Evolutionary conservation across 495 filamentous ascomycete species (phyloP).

Genomic region (Hypoxylon subgilvum): DNA sequence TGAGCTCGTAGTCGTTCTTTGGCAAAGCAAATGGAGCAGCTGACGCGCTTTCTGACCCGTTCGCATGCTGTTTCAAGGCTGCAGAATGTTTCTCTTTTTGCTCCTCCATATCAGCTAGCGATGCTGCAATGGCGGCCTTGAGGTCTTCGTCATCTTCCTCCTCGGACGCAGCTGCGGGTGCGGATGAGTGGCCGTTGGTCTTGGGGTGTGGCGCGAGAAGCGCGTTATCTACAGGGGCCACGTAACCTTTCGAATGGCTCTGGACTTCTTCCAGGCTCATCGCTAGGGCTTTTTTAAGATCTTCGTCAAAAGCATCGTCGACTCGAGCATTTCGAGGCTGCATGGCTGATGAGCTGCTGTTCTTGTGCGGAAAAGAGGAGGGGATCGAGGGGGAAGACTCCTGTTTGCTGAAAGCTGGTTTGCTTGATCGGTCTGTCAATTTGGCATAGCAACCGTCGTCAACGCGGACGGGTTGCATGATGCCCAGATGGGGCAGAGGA

Average conservation of each 20-base stretch:
- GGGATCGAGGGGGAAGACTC: slow-evolving; percentile 41
- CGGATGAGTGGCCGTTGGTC: slow-evolving; percentile 48
- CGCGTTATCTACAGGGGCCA: slow-evolving; percentile 48
- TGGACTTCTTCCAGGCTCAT: slow-evolving; percentile 96
- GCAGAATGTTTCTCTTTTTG: slow-evolving; percentile 91
- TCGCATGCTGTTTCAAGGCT: slow-evolving; percentile 74
- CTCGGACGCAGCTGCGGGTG: slow-evolving; percentile 59
- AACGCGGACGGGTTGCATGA: slow-evolving; percentile 89
- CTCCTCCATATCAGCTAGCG: slow-evolving; percentile 96
- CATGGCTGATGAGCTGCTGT: slow-evolving; percentile 63
- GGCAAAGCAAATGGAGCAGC: slow-evolving; percentile 60
- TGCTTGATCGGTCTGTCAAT: slow-evolving; percentile 74
- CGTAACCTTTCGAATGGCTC: slow-evolving; percentile 58
- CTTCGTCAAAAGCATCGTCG: slow-evolving; percentile 87
- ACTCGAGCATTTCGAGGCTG: slow-evolving; percentile 87
- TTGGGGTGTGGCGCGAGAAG: slow-evolving; percentile 39
- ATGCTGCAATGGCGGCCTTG: slow-evolving; percentile 94
- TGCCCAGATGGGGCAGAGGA: slow-evolving; percentile 89
- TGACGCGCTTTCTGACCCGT: slow-evolving; percentile 45
- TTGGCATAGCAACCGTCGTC: slow-evolving; percentile 95
- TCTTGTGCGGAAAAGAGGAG: slow-evolving; percentile 48
- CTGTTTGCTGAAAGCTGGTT: slow-evolving; percentile 38
- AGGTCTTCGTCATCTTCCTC: slow-evolving; percentile 94
- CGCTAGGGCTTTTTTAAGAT: slow-evolving; percentile 87
- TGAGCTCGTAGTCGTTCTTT: slow-evolving; percentile 93